phyloP scores from a whole-genome alignment of 345 rosid genomes.

The Eucalyptus cloeziana region DNA sequence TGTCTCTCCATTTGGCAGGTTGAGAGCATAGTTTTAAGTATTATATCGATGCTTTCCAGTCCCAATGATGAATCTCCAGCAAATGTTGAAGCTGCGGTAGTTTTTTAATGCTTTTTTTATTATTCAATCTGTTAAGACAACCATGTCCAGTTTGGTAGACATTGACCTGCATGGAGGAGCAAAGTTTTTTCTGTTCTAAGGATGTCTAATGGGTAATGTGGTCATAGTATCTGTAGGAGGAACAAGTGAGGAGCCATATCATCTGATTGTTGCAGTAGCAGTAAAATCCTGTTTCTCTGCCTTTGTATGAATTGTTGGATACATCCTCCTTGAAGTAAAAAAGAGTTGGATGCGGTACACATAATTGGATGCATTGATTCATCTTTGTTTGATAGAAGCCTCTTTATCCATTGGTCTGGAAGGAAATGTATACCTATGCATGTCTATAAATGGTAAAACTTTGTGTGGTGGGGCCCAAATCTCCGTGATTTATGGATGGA shows the following conservation, averaged over 20 bases:
- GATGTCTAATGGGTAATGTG: not conserved
- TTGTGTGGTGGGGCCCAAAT: not conserved
- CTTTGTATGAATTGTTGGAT: not conserved
- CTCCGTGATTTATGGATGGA: not conserved
- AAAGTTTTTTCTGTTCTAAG: not conserved
- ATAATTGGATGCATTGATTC: not conserved
- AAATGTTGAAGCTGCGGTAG: slow-evolving; percentile 84
- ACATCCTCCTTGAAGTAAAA: not conserved
- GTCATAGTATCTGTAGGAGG: not conserved
- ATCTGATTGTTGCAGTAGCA: not conserved
- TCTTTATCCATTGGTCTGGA: not conserved
- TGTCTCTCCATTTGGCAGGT: slow-evolving; percentile 27
- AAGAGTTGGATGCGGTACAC: not conserved
- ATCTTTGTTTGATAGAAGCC: not conserved
- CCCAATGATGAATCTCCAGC: slow-evolving; percentile 96
- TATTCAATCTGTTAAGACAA: not conserved
- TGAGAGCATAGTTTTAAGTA: slow-evolving; percentile 82
- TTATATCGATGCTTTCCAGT: slow-evolving; percentile 80
- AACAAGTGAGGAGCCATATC: not conserved
- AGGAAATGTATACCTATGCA: not conserved
- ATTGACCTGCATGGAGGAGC: not conserved
- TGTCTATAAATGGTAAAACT: not conserved
- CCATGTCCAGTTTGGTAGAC: not conserved
- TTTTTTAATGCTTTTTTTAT: not conserved
- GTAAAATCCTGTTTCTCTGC: not conserved